Base-by-base conservation (phyloP, 768 basidiomycete genomes). In the Strobilomyces dryophilus region DNA sequence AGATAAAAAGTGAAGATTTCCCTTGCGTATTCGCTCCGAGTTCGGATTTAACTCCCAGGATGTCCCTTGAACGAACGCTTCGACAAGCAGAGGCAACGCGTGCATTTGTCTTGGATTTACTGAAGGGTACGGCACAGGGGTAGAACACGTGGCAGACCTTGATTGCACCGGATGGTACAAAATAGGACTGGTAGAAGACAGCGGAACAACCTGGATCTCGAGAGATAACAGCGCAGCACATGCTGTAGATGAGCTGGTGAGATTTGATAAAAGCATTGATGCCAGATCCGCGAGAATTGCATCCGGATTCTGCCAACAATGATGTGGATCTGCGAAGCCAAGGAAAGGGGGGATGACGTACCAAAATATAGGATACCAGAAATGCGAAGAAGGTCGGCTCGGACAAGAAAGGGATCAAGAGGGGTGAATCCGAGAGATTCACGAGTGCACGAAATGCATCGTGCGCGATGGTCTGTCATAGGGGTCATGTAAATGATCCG, bases 191-290 rank as follows among this genome's bases (percentile, higher is more conserved):
- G 73, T 69, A 24, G 55, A 49, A 8, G 72, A 55, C 49, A 78
- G 76, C 9, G 74, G 69, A 17, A 89, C 75, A 42, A 94, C 73
- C 3, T 83, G 72, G 44, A 97, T 78, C 53, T 81, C 81, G 41
- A 94, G 73, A 1, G 75, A 74, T 6, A 92, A 72, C 9, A 98
- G 68, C 8, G 77, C 67, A 10, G 79, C 73, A 58, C 89, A 87
- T 49, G 88, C 79, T 0, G 79, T 70, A 2, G 88, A 76, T 41
- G 89, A 84, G 5, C 88, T 79, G 9, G 92, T 89, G 32, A 97
- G 73, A 72, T 98, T 98, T n/a, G 94, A 95, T 10, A 98, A 79
- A 1, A 98, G 77, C 95, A 98, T 98, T n/a, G 92, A 81, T 4
- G 94, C 92, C 18, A 98, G 82, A 74, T 98, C 95, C 32, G 93